A percentile compares a stretch with the other conserved stretches of the same genome.
Conservation (phyloP, 176 grass and related monocot species). For the Zoysia japonica region DNA sequence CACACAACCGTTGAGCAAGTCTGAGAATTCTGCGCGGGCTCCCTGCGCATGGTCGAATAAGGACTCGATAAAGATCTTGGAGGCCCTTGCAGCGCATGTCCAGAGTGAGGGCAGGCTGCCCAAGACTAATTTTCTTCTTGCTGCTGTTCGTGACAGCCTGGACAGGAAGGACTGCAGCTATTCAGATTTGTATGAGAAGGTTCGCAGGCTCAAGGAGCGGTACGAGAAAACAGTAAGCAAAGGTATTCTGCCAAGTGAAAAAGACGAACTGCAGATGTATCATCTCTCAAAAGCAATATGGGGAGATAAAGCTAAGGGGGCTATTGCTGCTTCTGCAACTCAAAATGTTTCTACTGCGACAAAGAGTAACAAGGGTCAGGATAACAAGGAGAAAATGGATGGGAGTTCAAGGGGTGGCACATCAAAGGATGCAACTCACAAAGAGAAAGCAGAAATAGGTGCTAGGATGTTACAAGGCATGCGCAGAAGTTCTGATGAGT, state of each 20-base stretch:
- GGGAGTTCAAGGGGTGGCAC: conserved; percentile 9
- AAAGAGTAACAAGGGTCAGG: conserved; percentile 44
- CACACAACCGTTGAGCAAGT: background rate
- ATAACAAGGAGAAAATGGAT: conserved; percentile 26
- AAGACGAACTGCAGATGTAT: conserved; percentile 33
- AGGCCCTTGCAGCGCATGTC: conserved; percentile 4
- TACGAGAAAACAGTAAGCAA: conserved; percentile 18
- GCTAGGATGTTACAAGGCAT: conserved; percentile 4
- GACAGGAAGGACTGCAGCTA: conserved; percentile 15
- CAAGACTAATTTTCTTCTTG: background rate
- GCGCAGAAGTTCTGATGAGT: conserved; percentile 18
- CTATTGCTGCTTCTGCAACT: background rate
- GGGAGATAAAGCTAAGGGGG: conserved; percentile 38
- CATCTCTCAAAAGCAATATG: conserved; percentile 32
- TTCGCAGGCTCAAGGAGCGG: background rate
- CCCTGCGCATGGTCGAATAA: background rate
- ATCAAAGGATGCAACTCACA: background rate
- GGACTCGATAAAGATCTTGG: conserved; percentile 41
- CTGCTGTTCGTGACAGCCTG: conserved; percentile 10
- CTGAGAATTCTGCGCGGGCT: background rate
- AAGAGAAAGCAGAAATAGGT: conserved; percentile 26
- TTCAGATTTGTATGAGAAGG: conserved; percentile 28
- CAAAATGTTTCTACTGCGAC: conserved; percentile 2
- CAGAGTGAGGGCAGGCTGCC: conserved; percentile 16
- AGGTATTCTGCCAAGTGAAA: background rate